Evolutionary conservation across 495 filamentous ascomycete genomes (phyloP).

Genomic region (Neurospora terricola): DNA sequence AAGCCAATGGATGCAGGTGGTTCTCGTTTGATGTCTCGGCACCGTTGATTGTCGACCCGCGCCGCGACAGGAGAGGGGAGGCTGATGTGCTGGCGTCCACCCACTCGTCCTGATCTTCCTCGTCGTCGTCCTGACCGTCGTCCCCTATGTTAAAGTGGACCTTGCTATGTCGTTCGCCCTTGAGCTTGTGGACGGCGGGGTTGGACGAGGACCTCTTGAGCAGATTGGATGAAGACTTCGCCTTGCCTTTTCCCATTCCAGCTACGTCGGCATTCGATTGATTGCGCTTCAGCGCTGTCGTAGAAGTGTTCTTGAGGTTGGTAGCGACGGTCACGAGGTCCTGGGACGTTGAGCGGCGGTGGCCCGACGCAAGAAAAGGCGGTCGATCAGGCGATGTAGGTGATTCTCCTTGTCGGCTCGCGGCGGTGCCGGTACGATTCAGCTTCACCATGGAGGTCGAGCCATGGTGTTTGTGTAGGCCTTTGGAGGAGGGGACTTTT

Average conservation of each 20-base stretch:
- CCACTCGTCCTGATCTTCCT: slow-evolving; percentile 40
- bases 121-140: slow-evolving; percentile 30
- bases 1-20: not conserved
- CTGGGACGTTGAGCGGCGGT: slow-evolving; percentile 36
- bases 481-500: slow-evolving; percentile 34
- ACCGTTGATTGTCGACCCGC: slow-evolving; percentile 33
- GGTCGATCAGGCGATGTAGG: slow-evolving; percentile 8
- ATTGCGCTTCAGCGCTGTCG: slow-evolving; percentile 37
- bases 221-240: slow-evolving; percentile 33
- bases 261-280: slow-evolving; percentile 36
- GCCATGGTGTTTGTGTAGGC: slow-evolving; percentile 35
- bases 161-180: slow-evolving; percentile 19
- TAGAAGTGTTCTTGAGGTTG: slow-evolving; percentile 36
- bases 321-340: slow-evolving; percentile 11
- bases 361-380: no score
- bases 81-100: slow-evolving; percentile 46
- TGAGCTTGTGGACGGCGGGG: slow-evolving; percentile 29
- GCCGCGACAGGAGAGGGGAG: slow-evolving; percentile 43
- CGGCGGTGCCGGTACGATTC: slow-evolving; percentile 20
- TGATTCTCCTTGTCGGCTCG: not conserved
- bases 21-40: slow-evolving; percentile 17
- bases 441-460: slow-evolving; percentile 29
- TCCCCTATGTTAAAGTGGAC: slow-evolving; percentile 44
- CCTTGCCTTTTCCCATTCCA: slow-evolving; percentile 20
- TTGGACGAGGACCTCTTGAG: slow-evolving; percentile 37